phyloP scores from a whole-genome alignment of 345 rosid genomes.

The Eucalyptus marginata region DNA sequence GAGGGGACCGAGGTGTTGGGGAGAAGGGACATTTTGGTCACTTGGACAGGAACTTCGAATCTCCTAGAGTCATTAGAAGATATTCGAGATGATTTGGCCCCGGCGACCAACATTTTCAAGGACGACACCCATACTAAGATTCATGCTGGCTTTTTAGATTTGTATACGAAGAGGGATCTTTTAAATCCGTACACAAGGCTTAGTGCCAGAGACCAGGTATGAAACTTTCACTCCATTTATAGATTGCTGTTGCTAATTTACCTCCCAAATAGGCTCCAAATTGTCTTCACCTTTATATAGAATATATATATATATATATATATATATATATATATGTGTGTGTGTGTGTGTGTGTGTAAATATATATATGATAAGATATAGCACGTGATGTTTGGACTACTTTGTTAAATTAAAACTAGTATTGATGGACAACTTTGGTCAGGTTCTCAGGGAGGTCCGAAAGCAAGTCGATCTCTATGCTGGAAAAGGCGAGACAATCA shows the following conservation, averaged over 20 bases:
- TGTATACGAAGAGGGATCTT: conserved; percentile 38
- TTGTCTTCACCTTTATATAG: too few species aligned
- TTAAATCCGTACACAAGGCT: conserved; percentile 7
- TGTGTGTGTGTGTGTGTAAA: too few species aligned
- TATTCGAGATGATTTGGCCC: conserved; percentile 26
- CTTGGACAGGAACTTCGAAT: conserved; percentile 67
- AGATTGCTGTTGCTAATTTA: neutral
- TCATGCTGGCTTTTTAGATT: conserved; percentile 53
- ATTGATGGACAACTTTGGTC: neutral
- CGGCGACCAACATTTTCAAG: conserved; percentile 27
- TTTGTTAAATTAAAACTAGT: neutral
- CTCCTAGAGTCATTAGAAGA: conserved; percentile 40
- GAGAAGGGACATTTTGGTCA: conserved; percentile 70
- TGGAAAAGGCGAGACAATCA: conserved; percentile 30
- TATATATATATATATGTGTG: too few species aligned
- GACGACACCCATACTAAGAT: conserved; percentile 8
- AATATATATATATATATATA: too few species aligned
- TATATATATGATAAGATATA: neutral
- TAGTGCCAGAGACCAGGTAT: conserved; percentile 54
- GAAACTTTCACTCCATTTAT: neutral
- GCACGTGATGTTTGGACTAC: neutral
- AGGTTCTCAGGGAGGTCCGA: conserved; percentile 26
- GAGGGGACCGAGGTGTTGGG: conserved; percentile 36
- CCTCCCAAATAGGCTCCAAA: too few species aligned
- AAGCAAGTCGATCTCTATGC: conserved; percentile 26